These are phyloP conservation scores for Leccinum longicurvipes DNA, from an alignment of 768 basidiomycete genomes.

Conservation along the genomic window DNA sequence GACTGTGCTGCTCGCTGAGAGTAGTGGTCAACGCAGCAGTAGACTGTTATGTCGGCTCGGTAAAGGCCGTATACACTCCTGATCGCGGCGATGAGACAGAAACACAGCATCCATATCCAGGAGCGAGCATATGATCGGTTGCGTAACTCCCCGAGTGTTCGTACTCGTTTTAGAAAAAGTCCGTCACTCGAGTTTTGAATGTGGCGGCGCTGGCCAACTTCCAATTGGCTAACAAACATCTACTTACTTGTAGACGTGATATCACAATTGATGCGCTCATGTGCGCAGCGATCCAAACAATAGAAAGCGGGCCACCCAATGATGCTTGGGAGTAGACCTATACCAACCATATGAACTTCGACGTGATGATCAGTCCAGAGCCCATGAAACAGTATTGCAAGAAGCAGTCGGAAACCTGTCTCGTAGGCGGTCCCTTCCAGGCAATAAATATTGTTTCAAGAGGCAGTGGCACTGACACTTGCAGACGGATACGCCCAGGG, in stretches of 20 bases:
- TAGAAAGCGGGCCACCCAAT: neutral
- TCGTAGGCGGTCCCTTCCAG: neutral
- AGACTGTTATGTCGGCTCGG: constrained; percentile 1
- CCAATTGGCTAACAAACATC: neutral
- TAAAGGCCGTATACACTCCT: constrained; percentile 5
- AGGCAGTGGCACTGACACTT: too few species aligned
- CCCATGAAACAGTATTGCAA: neutral
- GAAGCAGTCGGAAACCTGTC: neutral
- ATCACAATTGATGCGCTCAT: neutral
- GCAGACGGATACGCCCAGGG: too few species aligned
- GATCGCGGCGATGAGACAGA: neutral
- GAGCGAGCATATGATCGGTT: neutral
- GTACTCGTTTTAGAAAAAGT: neutral
- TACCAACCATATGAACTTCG: neutral
- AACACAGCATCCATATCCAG: neutral
- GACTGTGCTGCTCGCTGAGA: neutral
- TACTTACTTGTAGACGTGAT: neutral
- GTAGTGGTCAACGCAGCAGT: neutral
- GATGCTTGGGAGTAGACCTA: neutral
- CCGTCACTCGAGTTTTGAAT: neutral
- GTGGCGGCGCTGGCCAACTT: neutral
- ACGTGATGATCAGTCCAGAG: neutral
- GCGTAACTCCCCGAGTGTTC: neutral
- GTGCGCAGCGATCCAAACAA: neutral
- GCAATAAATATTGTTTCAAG: too few species aligned